Evolutionary conservation across 2,329 filamentous ascomycete species (phyloP), one percentile per base, ranked within the genome.

Genomic region (Reticulascus tulasneorum): DNA sequence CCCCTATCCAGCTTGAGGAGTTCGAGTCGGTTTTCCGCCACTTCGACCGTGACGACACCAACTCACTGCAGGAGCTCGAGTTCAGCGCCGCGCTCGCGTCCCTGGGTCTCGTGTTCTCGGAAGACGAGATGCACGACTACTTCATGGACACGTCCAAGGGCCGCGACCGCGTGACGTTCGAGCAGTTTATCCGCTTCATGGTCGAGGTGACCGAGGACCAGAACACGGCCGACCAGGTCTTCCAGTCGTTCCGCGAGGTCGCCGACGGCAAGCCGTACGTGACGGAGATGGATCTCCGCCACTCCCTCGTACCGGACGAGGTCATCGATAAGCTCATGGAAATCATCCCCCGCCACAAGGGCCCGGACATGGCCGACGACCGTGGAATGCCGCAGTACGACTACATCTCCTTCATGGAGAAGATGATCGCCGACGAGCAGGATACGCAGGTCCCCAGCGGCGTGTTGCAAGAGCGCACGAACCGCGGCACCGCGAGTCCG

Each of bases 141-240:
- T 98, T 96, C 63, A 56, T 84, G 33, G 85, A 91, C 35, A 94
- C 90, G n/a, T 90, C 86, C 45, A 79, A 77, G 23, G 88, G 80
- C 23, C 77, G 71, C 47, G 84, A 82, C 60, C 78, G 84, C 47
- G 93, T 98, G 33, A 93, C 86, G 5, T 98, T 98, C 56, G 93
- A 98, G 67, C 91, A 97, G 63, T 98, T 98, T 57, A 98, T 98
- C 59, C 82, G 87, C 24, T 98, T 98, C 73, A 98, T 98, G 93
- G 93, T 98, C 30, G 88, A 94, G 50, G 93, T 96, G 32, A 98
- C 93, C 10, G 93, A 98, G 64, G 93, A 98, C 57, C 93, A 98
- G 66, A 96, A 98, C 60, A 96, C 90, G 5, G 93, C 93, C 10
- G 93, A 97, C 63, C 93, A 98, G 62, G 93, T 98, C 6, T 97